Conservation (phyloP, 2,329 filamentous ascomycete species). For the Tolypocladium inflatum region DNA sequence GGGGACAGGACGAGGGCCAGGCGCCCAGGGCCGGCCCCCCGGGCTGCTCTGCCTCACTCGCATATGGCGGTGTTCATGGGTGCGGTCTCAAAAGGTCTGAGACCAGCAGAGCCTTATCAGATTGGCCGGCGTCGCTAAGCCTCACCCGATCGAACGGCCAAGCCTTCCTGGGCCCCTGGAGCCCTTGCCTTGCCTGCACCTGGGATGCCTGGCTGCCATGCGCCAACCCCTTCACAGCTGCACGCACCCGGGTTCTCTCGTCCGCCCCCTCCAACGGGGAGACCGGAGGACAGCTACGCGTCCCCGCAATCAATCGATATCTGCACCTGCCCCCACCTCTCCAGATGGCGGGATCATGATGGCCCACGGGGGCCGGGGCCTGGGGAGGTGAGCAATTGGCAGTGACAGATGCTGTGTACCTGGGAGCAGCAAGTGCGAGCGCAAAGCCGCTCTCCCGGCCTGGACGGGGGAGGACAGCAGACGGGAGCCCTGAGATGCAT, state of each 20-base stretch:
- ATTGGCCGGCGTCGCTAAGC: not conserved
- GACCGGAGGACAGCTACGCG: not conserved
- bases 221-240: not conserved
- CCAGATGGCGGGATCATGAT: not conserved
- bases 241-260: not conserved
- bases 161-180: not conserved
- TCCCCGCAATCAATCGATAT: not conserved
- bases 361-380: not conserved
- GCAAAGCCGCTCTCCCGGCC: not conserved
- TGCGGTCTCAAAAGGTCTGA: conserved; percentile 2
- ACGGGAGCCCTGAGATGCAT: conserved; percentile 1
- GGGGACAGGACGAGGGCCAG: not conserved
- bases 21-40: not conserved
- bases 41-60: not conserved
- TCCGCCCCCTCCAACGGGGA: not conserved
- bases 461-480: conserved; percentile 1
- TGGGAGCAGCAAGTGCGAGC: not conserved
- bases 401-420: conserved; percentile 1
- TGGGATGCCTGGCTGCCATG: not conserved
- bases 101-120: not conserved
- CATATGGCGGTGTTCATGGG: not conserved
- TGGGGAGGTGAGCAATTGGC: not conserved
- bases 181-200: not conserved
- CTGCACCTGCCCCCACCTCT: not conserved
- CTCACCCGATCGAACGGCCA: not conserved